Evolutionary conservation across 176 grass and related monocot genomes (phyloP).

Genomic region (Triticum urartu): DNA sequence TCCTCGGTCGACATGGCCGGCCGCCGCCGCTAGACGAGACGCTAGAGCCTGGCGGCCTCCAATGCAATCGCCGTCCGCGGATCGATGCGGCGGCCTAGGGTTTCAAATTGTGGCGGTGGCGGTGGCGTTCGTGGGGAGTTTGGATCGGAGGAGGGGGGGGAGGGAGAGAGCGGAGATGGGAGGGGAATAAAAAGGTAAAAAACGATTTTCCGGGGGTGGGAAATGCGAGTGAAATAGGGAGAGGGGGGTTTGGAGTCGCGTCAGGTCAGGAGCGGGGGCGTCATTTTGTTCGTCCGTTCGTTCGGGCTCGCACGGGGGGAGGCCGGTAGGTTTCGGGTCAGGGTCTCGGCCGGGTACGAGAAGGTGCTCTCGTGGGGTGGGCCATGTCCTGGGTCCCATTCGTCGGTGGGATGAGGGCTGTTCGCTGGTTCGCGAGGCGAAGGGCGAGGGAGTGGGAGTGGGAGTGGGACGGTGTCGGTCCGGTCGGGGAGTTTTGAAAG

Average conservation of each 20-base stretch:
- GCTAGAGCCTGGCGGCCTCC: not conserved
- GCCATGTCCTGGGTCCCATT: not conserved
- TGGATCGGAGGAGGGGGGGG: slow-evolving; percentile 10
- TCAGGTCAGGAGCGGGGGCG: slow-evolving; percentile 34
- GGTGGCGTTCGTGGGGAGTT: slow-evolving; percentile 30
- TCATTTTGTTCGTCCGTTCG: slow-evolving; percentile 31
- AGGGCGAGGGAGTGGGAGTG: not conserved
- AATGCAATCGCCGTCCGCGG: not conserved
- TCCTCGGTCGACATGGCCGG: slow-evolving; percentile 93
- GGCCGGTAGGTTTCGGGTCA: slow-evolving; percentile 66
- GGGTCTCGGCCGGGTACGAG: slow-evolving; percentile 28
- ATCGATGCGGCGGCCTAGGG: slow-evolving; percentile 43
- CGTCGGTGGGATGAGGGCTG: not conserved
- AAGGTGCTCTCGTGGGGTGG: not conserved
- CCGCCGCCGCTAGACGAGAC: not conserved
- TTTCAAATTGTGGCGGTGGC: slow-evolving; percentile 38
- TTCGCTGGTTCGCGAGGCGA: not conserved
- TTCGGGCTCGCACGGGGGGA: slow-evolving; percentile 35
- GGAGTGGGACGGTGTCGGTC: slow-evolving; percentile 41
- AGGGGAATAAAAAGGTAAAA: slow-evolving; percentile 43
- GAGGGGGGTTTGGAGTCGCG: slow-evolving; percentile 22
- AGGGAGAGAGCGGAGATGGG: not conserved
- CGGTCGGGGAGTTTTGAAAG: slow-evolving; percentile 40
- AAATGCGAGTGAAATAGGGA: slow-evolving; percentile 42
- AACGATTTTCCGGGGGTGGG: slow-evolving; percentile 3